These are phyloP conservation scores for Massarina eburnea DNA, from an alignment of 2,329 filamentous ascomycete genomes.

Conservation along the genomic window DNA sequence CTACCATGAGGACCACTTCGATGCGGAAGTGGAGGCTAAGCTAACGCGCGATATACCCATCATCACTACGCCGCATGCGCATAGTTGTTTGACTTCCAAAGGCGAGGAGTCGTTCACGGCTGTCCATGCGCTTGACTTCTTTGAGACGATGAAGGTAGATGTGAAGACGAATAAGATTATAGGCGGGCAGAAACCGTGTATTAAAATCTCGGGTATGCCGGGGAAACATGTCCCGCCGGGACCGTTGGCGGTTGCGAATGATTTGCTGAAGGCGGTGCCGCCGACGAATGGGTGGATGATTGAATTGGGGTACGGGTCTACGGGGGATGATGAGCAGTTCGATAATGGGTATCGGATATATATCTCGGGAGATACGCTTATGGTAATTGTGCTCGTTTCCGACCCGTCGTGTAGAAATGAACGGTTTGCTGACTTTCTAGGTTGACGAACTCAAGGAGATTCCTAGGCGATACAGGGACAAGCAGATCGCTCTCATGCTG, in stretches of 20 bases:
- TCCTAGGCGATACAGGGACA: conserved; percentile 54
- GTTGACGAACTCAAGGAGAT: conserved; percentile 64
- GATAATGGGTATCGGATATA: conserved; percentile 61
- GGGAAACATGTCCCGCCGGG: conserved; percentile 62
- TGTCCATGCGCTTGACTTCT: conserved; percentile 60
- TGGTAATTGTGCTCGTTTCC: too few relatives aligned
- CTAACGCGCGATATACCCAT: conserved; percentile 60
- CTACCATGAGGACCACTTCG: conserved; percentile 65
- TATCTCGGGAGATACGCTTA: conserved; percentile 66
- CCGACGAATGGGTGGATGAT: conserved; percentile 70
- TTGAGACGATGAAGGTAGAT: conserved; percentile 54
- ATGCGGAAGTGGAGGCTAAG: conserved; percentile 54
- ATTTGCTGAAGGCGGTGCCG: conserved; percentile 56
- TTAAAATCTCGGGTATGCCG: conserved; percentile 65
- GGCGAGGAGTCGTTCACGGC: conserved; percentile 51
- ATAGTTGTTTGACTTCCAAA: conserved; percentile 52
- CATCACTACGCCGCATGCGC: conserved; percentile 64
- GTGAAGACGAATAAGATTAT: conserved; percentile 29
- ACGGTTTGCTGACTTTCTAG: neutral
- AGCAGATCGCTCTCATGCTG: conserved; percentile 66
- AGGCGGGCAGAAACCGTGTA: conserved; percentile 37
- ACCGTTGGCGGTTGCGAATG: conserved; percentile 49
- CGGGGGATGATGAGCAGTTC: conserved; percentile 30
- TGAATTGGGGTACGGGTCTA: conserved; percentile 56
- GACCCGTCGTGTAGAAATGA: too few relatives aligned